phyloP scores from a whole-genome alignment of 2,329 filamentous ascomycete genomes.

The Allantophomopsis lycopodina region DNA sequence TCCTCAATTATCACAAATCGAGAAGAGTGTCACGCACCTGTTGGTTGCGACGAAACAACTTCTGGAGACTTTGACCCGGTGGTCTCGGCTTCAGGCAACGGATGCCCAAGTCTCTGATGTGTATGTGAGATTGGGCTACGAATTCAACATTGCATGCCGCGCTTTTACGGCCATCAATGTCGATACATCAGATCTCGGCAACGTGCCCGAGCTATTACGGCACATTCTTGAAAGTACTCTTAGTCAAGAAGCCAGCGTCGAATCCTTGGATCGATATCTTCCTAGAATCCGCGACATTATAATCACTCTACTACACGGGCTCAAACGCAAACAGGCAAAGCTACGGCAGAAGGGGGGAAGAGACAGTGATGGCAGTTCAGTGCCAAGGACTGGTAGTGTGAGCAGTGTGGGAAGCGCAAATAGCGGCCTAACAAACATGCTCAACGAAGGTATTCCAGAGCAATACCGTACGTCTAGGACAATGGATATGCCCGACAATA shows the following conservation, averaged over 20 bases:
- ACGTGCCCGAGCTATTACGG: conserved; percentile 82
- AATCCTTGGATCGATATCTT: conserved; percentile 86
- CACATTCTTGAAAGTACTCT: conserved; percentile 90
- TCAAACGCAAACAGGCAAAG: conserved; percentile 95
- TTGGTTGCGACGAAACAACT: conserved; percentile 96
- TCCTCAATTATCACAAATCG: conserved; percentile 68
- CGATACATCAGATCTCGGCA: conserved; percentile 85
- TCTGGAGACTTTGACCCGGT: conserved; percentile 91
- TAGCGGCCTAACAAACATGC: conserved; percentile 40
- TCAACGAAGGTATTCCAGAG: conserved; percentile 36
- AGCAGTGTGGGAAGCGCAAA: conserved; percentile 43
- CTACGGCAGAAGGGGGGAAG: conserved; percentile 50
- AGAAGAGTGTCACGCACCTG: conserved; percentile 96
- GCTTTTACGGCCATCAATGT: conserved; percentile 96
- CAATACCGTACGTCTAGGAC: conserved; percentile 10
- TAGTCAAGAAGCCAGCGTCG: conserved; percentile 87
- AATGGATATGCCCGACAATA: conserved; percentile 8
- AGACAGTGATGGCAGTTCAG: conserved; percentile 21
- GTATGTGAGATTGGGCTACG: conserved; percentile 92
- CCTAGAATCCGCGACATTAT: conserved; percentile 96
- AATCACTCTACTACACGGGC: conserved; percentile 86
- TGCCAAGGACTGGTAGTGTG: conserved; percentile 35
- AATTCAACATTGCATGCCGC: conserved; percentile 97
- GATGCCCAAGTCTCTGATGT: conserved; percentile 96
- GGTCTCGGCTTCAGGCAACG: conserved; percentile 84